A percentile compares a stretch with the other conserved stretches of the same genome.
phyloP scores from a whole-genome alignment of 805 yeast species.

The Metschnikowia gelsemii region DNA sequence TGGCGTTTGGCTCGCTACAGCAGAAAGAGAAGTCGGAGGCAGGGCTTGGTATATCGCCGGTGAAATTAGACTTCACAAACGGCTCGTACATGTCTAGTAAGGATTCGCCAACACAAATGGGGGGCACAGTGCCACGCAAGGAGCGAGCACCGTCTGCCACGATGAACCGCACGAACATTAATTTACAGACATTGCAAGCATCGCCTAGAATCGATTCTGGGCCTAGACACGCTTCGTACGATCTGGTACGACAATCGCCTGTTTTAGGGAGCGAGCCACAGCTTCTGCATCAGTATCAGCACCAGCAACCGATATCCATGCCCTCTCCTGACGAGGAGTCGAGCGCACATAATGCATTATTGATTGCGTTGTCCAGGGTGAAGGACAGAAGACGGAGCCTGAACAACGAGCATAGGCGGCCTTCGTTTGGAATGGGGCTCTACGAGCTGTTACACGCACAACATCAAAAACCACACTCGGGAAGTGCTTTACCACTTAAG shows the following conservation, averaged over 20 bases:
- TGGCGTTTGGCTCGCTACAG: conserved; percentile 43
- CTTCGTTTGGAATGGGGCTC: conserved; percentile 13
- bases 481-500: conserved; percentile 6
- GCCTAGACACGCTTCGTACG: conserved; percentile 3
- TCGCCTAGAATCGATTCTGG: conserved; percentile 23
- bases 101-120: conserved; percentile 27
- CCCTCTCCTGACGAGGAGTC: conserved; percentile 41
- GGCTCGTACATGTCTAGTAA: conserved; percentile 19
- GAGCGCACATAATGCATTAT: conserved; percentile 47
- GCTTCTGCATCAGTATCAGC: neutral
- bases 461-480: conserved; percentile 1
- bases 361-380: conserved; percentile 38
- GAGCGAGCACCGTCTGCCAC: conserved; percentile 22
- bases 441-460: conserved; percentile 8
- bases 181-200: conserved; percentile 39
- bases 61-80: conserved; percentile 31
- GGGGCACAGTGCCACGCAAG: conserved; percentile 3
- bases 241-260: conserved; percentile 2
- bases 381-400: conserved; percentile 18
- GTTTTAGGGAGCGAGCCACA: neutral
- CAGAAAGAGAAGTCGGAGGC: conserved; percentile 18
- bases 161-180: conserved; percentile 32
- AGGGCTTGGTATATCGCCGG: conserved; percentile 15
- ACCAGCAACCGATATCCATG: conserved; percentile 10
- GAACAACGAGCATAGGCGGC: conserved; percentile 14